phyloP scores from a whole-genome alignment of 73 alveolate genomes.

The Vitrella brassicaformis region DNA sequence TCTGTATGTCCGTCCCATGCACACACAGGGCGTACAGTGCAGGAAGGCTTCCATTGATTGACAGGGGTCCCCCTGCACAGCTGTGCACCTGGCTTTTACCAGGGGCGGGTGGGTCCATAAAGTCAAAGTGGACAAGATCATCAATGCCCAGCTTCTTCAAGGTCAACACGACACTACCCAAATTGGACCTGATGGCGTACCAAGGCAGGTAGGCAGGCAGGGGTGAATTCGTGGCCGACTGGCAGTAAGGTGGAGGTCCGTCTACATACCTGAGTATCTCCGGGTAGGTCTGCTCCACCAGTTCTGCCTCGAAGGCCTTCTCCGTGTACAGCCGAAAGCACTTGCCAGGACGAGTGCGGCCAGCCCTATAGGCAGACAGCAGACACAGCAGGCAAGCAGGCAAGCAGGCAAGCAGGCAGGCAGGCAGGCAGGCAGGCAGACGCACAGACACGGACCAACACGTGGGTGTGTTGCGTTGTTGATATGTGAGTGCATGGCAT shows the following conservation, averaged over 20 bases:
- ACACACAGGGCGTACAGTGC: no score
- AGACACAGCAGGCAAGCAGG: no score
- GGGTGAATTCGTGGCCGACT: slow-evolving; percentile 74
- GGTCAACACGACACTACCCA: slow-evolving; percentile 54
- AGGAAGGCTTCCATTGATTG: no score
- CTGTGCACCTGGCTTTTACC: no score
- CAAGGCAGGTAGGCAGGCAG: slow-evolving; percentile 60
- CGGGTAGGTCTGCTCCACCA: slow-evolving; percentile 88
- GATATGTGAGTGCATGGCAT: no score
- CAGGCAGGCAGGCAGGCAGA: no score
- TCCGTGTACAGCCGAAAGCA: slow-evolving; percentile 64
- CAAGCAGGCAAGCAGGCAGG: no score
- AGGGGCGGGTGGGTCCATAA: slow-evolving; percentile 98
- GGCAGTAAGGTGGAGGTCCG: slow-evolving; percentile 75
- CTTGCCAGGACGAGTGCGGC: slow-evolving; percentile 97
- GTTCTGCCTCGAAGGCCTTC: slow-evolving; percentile 69
- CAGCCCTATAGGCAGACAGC: no score
- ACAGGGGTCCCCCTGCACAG: no score
- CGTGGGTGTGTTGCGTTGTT: no score
- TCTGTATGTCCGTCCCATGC: no score
- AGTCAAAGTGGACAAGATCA: slow-evolving; percentile 96
- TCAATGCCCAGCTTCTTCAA: slow-evolving; percentile 69
- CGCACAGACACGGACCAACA: no score
- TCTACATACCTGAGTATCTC: slow-evolving; percentile 94
- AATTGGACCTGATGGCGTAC: slow-evolving; percentile 9